A percentile compares a stretch with the other conserved stretches of the same genome.
Evolutionary conservation across 306 rosid species (phyloP).

Genomic region (Comarum palustre): DNA sequence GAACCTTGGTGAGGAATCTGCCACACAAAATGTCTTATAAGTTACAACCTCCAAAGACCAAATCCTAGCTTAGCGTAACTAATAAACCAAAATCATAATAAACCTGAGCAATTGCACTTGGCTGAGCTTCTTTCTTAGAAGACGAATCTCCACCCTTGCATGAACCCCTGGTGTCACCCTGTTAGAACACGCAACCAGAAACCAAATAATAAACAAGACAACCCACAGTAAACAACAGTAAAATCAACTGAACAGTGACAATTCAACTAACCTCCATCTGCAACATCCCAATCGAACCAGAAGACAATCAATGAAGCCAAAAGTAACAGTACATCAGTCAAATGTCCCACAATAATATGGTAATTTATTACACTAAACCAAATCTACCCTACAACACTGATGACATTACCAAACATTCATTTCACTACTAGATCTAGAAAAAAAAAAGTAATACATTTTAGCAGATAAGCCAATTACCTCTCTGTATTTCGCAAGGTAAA

Average conservation of each 20-base stretch:
- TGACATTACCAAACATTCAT: conserved; percentile 1
- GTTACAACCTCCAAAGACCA: neutral
- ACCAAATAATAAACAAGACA: conserved; percentile 3
- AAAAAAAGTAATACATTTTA: neutral
- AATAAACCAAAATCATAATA: neutral
- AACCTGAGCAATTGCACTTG: conserved; percentile 72
- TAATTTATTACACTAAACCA: neutral
- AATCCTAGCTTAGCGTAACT: neutral
- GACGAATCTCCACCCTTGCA: conserved; percentile 84
- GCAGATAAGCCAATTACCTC: conserved; percentile 44
- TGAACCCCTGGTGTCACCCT: conserved; percentile 96
- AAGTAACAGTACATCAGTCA: conserved; percentile 38
- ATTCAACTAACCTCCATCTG: conserved; percentile 85
- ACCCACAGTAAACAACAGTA: conserved; percentile 5
- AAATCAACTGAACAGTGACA: neutral
- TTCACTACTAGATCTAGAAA: neutral
- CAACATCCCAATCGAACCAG: conserved; percentile 35
- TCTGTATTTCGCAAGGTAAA: conserved; percentile 77
- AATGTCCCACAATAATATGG: neutral
- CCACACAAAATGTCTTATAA: conserved; percentile 8
- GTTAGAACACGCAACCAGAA: conserved; percentile 24
- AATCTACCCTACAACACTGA: conserved; percentile 9
- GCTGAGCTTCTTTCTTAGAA: conserved; percentile 67
- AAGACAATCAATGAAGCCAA: conserved; percentile 24
- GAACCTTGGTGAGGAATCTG: conserved; percentile 78